Percentiles rank a stretch among this genome's conserved stretches.
phyloP scores from a whole-genome alignment of 331 rosid genomes.

The Saraca asoca region DNA sequence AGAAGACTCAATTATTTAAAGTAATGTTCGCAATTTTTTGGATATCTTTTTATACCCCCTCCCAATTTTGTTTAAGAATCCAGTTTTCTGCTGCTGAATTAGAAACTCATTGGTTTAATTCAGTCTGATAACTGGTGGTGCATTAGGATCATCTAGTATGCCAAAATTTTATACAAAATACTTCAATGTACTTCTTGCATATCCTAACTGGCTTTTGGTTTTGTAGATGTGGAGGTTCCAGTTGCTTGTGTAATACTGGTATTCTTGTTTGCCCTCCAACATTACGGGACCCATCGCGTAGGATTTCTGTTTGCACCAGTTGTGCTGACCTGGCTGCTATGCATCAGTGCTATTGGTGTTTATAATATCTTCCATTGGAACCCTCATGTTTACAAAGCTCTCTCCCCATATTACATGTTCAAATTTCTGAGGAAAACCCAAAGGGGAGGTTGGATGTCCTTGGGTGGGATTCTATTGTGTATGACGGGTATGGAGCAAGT shows the following conservation, averaged over 20 bases:
- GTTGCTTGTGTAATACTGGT: conserved; percentile 77
- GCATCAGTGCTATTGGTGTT: conserved; percentile 86
- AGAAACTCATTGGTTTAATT: not conserved
- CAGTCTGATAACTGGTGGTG: not conserved
- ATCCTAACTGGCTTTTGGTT: conserved; percentile 32
- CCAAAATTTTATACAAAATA: not conserved
- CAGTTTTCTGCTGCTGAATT: not conserved
- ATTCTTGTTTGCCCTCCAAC: conserved; percentile 84
- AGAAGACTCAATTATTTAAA: not conserved
- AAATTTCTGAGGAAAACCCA: conserved; percentile 81
- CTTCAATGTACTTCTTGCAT: conserved; percentile 4
- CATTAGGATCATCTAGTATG: not conserved
- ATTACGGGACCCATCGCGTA: conserved; percentile 84
- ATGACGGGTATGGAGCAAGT: conserved; percentile 70
- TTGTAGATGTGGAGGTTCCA: conserved; percentile 89
- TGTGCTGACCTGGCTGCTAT: conserved; percentile 83
- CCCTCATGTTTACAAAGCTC: conserved; percentile 86
- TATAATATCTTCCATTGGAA: conserved; percentile 90
- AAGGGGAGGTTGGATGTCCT: conserved; percentile 90
- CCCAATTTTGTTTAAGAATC: not conserved
- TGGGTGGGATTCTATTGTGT: conserved; percentile 89
- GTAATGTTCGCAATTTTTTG: not conserved
- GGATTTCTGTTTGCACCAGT: conserved; percentile 92
- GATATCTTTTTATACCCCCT: not conserved
- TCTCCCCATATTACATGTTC: conserved; percentile 92